Percentiles rank a stretch among this genome's conserved stretches.
Conservation (phyloP, 2,329 filamentous ascomycete species). For the Curvularia hawaiiensis region DNA sequence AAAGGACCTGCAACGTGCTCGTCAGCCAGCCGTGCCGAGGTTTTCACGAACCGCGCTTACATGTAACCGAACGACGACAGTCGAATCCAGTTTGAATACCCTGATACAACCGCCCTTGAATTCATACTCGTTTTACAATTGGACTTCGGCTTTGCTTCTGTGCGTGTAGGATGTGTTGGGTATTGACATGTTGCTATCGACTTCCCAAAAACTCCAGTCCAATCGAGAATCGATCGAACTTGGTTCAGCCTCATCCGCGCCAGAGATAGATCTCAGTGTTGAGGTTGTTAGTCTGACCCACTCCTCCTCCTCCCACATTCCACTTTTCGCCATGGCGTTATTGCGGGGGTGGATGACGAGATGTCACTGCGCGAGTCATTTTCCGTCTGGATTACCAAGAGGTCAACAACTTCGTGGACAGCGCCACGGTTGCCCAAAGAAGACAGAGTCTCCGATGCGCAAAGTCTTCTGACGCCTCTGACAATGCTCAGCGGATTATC, state of each 20-base stretch:
- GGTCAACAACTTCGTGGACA: constrained; percentile 1
- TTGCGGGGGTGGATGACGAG: constrained; percentile 19
- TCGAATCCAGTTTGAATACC: not conserved
- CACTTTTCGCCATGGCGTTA: constrained; percentile 16
- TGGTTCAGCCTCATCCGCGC: not conserved
- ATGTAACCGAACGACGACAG: not conserved
- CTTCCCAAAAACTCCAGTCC: not conserved
- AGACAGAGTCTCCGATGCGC: constrained; percentile 5
- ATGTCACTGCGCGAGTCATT: constrained; percentile 4
- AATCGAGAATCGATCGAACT: not conserved
- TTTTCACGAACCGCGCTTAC: not conserved
- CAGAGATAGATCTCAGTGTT: not conserved
- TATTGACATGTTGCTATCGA: not conserved
- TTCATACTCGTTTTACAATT: not conserved
- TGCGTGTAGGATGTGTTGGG: not conserved
- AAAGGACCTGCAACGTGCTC: not conserved
- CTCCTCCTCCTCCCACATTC: not conserved
- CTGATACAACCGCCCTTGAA: not conserved
- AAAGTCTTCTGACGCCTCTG: not conserved
- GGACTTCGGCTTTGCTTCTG: not conserved
- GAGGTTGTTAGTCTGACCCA: constrained; percentile 11
- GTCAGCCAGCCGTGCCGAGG: constrained; percentile 1
- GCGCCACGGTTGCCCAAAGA: constrained; percentile 1
- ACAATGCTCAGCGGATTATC: not conserved
- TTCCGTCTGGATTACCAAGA: not conserved